These are phyloP conservation scores for Microbotryum scabiosae DNA, from an alignment of 1,284 basidiomycete genomes.

Conservation along the genomic window DNA sequence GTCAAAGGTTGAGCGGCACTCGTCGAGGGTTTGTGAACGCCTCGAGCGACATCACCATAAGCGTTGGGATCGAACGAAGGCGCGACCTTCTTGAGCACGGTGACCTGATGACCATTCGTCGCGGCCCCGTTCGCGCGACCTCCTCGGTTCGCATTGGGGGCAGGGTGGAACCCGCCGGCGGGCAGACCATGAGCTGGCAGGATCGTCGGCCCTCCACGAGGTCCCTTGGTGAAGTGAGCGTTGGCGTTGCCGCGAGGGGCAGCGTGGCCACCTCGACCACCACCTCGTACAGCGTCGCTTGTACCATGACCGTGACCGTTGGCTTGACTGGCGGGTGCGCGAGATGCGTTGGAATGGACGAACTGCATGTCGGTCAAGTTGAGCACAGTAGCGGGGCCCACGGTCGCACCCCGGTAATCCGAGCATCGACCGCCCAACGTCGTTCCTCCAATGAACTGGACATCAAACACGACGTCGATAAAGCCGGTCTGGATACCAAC, in stretches of 20 bases:
- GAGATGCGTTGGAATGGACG: slow-evolving; percentile 1
- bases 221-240: slow-evolving; percentile 22
- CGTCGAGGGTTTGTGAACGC: slow-evolving; percentile 1
- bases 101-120: slow-evolving; percentile 16
- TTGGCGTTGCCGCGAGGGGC: slow-evolving; percentile 6
- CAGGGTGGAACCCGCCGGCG: slow-evolving; percentile 29
- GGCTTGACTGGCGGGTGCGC: neutral
- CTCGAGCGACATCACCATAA: slow-evolving; percentile 24
- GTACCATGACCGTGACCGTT: neutral
- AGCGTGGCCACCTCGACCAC: neutral
- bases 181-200: slow-evolving; percentile 26
- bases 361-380: slow-evolving; percentile 59
- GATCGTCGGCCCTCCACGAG: slow-evolving; percentile 18
- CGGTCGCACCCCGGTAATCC: slow-evolving; percentile 74
- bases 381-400: slow-evolving; percentile 73
- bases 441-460: slow-evolving; percentile 84
- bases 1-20: neutral
- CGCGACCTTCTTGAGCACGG: slow-evolving; percentile 9
- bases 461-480: slow-evolving; percentile 96
- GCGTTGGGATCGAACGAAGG: slow-evolving; percentile 12
- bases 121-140: slow-evolving; percentile 8
- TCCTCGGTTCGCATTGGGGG: neutral
- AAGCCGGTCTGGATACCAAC: slow-evolving; percentile 75
- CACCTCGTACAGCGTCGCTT: neutral
- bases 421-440: slow-evolving; percentile 87